Base-by-base conservation (phyloP, 2,329 filamentous ascomycete species). In the Pyrenophora teres region DNA sequence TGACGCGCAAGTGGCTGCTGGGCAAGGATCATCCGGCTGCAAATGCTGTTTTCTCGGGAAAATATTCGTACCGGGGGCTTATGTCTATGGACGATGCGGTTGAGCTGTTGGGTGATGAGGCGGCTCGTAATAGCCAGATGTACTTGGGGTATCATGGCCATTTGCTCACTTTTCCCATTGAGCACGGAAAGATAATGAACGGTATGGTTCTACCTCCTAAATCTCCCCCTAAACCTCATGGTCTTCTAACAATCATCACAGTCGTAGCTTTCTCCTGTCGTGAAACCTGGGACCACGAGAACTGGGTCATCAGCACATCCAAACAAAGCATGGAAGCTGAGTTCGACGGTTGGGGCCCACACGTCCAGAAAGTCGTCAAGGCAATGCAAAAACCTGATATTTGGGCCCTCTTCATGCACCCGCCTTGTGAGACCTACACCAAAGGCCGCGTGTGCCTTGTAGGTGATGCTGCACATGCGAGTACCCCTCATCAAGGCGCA, bases 51-150 rank as follows among this genome's bases (percentile, higher is more conserved):
- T 88, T 84, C 64, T 80, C 79, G 2, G 76, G 80, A 33, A 84
- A 86, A 57, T 83, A 83, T 67, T 86, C 83, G 32, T 89, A 86
- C 68, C 78, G 87, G 18, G 82, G 82, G 0, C 69, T 89, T 5
- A 78, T 88, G 4, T 83, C 85, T 0, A 87, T 87, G 78, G 76
- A 80, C 1, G 64, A 78, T 12, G 84, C 83, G 0, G 68, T 75
- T 1, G 64, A 73, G 4, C 70, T 77, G 4, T 61, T 87, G 0
- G 82, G 83, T 6, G 72, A 78, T 7, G 74, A 82, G 33, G 71
- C 81, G 16, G 78, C 81, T 0, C 59, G 69, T 30, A 84, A 83
- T 32, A 75, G 77, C 27, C 79, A 81, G 66, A 83, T 86, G 76
- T 84, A 83, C 67, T 77, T 83, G 46, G 86, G 85, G 0, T 81